Base-by-base conservation (phyloP, 1,284 basidiomycete species). In the Violaceomyces palustris region DNA sequence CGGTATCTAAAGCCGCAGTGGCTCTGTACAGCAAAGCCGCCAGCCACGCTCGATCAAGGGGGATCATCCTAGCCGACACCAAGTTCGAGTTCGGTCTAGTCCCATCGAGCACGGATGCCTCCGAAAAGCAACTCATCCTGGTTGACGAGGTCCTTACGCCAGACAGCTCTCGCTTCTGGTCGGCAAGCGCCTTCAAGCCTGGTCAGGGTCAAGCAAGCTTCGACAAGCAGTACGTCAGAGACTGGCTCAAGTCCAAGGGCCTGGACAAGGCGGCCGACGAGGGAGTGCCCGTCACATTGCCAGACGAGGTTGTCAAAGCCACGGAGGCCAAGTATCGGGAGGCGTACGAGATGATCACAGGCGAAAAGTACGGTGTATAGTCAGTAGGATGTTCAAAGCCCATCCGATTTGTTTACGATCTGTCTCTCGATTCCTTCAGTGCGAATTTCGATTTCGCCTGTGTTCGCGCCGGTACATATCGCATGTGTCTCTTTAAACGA, bases 111-210 rank as follows among this genome's bases (percentile, higher is more conserved):
- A 8, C 35, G 15, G 44, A 37, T 22, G 25, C 42, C 3, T 36
- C 56, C 24, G 66, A 74, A 35, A 50, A 57, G 14, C 42, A 52
- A n/a, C 79, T 97, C 37, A 87, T 94, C 61, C 80, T 98, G 30
- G 85, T 98, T 57, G 94, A 99, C 74, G 93, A 99, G 73, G 83
- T 89, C 14, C 82, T 99, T 40, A 98, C 94, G 0, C 92, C 93
- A 6, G 94, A 98, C 75, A 94, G 90, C 18, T 96, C 91, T 15
- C 82, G 93, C 30, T 99, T 97, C 79, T 98, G 94, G 93, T 85
- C 89, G 1, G 79, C 83, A 0, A 79, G 78, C 11, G 80, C 77
- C 3, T 98, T 94, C 76, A 75, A 77, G 29, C 79, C 82, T 2
- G 93, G 93, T 8, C 78, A 80, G 44, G 72, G 83, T 0, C 93